phyloP scores from a whole-genome alignment of 345 rosid genomes.

The Eutrema yunnanense region DNA sequence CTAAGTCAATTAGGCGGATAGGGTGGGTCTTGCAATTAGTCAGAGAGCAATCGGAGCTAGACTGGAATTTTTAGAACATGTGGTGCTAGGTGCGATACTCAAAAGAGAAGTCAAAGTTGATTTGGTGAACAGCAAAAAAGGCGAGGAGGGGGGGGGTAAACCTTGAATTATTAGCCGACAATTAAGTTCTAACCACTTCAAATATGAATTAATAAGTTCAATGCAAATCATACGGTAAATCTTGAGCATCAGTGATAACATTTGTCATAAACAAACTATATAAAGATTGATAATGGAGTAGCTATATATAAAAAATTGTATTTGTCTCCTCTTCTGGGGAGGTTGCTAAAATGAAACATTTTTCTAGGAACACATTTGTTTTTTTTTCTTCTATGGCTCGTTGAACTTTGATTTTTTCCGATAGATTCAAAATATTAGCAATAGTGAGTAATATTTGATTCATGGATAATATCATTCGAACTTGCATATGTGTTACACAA shows the following conservation, averaged over 20 bases:
- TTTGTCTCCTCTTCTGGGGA: background rate
- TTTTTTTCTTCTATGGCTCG: background rate
- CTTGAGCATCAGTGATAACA: background rate
- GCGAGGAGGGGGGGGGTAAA: background rate
- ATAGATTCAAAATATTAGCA: background rate
- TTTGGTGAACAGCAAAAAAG: background rate
- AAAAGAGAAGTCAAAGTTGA: background rate
- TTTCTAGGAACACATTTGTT: background rate
- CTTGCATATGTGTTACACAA: background rate
- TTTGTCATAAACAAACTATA: background rate
- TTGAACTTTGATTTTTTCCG: background rate
- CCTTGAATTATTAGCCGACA: background rate
- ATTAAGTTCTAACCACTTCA: conserved; percentile 4
- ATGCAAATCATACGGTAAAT: background rate
- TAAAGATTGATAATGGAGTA: background rate
- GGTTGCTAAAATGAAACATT: background rate
- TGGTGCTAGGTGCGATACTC: too few relatives aligned
- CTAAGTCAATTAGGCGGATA: too few relatives aligned
- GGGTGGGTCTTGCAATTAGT: too few relatives aligned
- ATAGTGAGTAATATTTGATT: background rate
- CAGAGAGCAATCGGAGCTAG: too few relatives aligned
- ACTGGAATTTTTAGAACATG: too few relatives aligned
- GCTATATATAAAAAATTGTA: background rate
- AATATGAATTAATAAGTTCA: background rate
- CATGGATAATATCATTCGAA: background rate